These are phyloP conservation scores for Fusarium nodosum DNA, from an alignment of 2,329 filamentous ascomycete species.

Conservation along the genomic window DNA sequence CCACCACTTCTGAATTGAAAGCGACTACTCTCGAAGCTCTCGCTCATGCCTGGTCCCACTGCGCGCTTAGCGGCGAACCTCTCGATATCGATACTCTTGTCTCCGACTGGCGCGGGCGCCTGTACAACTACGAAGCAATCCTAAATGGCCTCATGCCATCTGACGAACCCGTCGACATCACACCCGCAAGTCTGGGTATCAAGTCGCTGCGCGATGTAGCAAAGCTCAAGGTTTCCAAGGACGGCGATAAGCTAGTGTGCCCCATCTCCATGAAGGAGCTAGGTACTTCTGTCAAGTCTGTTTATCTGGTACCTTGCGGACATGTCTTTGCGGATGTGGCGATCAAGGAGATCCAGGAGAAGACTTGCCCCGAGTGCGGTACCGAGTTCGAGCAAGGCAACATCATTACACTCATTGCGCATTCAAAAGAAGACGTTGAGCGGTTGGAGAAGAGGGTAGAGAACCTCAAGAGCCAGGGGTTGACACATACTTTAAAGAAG, in stretches of 20 bases:
- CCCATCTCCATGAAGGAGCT: conserved; percentile 89
- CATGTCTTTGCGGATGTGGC: conserved; percentile 93
- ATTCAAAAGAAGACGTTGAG: conserved; percentile 76
- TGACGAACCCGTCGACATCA: conserved; percentile 68
- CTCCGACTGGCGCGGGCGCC: conserved; percentile 83
- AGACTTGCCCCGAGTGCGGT: conserved; percentile 78
- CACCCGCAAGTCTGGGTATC: conserved; percentile 70
- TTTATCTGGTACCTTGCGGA: conserved; percentile 94
- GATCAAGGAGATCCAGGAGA: conserved; percentile 81
- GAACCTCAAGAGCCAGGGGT: conserved; percentile 76
- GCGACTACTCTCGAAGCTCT: conserved; percentile 88
- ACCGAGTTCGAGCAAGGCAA: conserved; percentile 79
- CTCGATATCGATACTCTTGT: conserved; percentile 80
- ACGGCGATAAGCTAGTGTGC: conserved; percentile 77
- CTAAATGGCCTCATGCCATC: conserved; percentile 71
- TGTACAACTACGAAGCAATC: conserved; percentile 96
- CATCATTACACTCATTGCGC: conserved; percentile 85
- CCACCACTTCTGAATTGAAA: conserved; percentile 88
- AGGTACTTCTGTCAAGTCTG: conserved; percentile 81
- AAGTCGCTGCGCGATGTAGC: conserved; percentile 88
- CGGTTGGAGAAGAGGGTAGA: conserved; percentile 75
- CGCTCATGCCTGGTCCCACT: conserved; percentile 87
- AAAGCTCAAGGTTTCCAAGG: conserved; percentile 78
- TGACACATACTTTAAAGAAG: conserved; percentile 93
- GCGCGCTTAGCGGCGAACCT: conserved; percentile 84